A percentile compares a stretch with the other conserved stretches of the same genome.
Conservation (phyloP, 495 filamentous ascomycete genomes). For the Aspergillus homomorphus region DNA sequence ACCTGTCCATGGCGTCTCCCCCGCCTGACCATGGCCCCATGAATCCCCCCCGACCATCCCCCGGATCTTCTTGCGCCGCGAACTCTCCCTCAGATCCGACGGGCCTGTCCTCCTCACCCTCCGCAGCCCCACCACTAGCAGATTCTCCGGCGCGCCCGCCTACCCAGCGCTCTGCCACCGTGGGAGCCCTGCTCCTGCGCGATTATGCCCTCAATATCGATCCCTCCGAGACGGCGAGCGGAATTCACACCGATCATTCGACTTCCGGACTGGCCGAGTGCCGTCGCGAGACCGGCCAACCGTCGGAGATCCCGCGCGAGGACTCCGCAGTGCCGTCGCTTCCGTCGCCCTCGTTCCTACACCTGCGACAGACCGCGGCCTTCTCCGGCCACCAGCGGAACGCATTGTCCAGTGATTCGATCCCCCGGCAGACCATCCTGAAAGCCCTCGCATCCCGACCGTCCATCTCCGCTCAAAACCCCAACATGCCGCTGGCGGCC, state of each 20-base stretch:
- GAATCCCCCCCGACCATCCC: conserved; percentile 11
- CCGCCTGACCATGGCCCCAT: conserved; percentile 14
- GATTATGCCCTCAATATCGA: conserved; percentile 46
- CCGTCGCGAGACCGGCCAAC: conserved; percentile 17
- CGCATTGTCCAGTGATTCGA: conserved; percentile 64
- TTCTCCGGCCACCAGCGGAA: conserved; percentile 53
- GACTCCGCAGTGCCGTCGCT: conserved; percentile 28
- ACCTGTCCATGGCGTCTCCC: conserved; percentile 23
- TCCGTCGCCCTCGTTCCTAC: conserved; percentile 35
- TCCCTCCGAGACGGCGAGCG: conserved; percentile 35
- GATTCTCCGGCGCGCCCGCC: conserved; percentile 5
- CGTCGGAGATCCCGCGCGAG: conserved; percentile 30
- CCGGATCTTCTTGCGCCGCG: conserved; percentile 1
- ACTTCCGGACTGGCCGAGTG: conserved; percentile 15
- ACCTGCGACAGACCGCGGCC: conserved; percentile 41
- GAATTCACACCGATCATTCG: conserved; percentile 28
- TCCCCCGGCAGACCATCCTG: conserved; percentile 82
- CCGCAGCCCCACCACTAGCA: conserved; percentile 21
- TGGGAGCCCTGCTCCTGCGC: conserved; percentile 36
- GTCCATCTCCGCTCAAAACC: conserved; percentile 50
- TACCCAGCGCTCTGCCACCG: conserved; percentile 15
- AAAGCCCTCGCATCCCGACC: conserved; percentile 79
- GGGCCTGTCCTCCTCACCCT: conserved; percentile 13
- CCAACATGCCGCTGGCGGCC: conserved; percentile 46
- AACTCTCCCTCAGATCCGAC: conserved; percentile 11